Evolutionary conservation across 2,329 filamentous ascomycete species (phyloP).

Genomic region (Emergomyces pasteurianus): DNA sequence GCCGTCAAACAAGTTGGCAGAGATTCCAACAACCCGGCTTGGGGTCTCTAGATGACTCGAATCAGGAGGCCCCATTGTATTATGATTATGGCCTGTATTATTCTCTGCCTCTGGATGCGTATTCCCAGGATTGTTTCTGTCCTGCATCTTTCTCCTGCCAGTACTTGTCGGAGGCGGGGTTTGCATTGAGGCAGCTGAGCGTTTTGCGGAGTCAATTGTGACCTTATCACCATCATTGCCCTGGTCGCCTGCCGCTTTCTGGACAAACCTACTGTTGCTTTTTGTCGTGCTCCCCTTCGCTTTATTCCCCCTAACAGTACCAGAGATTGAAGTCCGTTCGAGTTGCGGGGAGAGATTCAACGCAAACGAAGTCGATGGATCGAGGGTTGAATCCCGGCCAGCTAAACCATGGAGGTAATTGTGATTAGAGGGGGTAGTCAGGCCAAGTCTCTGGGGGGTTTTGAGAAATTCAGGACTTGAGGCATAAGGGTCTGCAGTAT

Average conservation of each 20-base stretch:
- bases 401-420: slow-evolving; percentile 10
- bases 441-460: slow-evolving; percentile 28
- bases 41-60: slow-evolving; percentile 32
- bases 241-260: slow-evolving; percentile 4
- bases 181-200: slow-evolving; percentile 41
- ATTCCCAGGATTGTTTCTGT: slow-evolving; percentile 5
- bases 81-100: slow-evolving; percentile 4
- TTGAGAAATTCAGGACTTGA: slow-evolving; percentile 36
- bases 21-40: slow-evolving; percentile 32
- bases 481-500: slow-evolving; percentile 35
- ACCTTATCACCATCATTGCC: slow-evolving; percentile 23
- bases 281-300: slow-evolving; percentile 10
- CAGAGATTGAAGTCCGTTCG: not conserved
- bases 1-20: slow-evolving; percentile 40
- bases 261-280: not conserved
- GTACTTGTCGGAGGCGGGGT: slow-evolving; percentile 51
- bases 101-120: slow-evolving; percentile 1
- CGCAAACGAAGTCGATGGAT: not conserved
- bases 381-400: slow-evolving; percentile 6
- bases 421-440: slow-evolving; percentile 23
- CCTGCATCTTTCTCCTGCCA: slow-evolving; percentile 36
- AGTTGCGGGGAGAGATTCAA: not conserved
- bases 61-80: slow-evolving; percentile 6
- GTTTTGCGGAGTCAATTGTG: slow-evolving; percentile 25
- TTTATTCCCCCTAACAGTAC: not conserved